A percentile compares a stretch with the other conserved stretches of the same genome.
phyloP scores from a whole-genome alignment of 768 basidiomycete genomes.

The Tylopilus sp. region DNA sequence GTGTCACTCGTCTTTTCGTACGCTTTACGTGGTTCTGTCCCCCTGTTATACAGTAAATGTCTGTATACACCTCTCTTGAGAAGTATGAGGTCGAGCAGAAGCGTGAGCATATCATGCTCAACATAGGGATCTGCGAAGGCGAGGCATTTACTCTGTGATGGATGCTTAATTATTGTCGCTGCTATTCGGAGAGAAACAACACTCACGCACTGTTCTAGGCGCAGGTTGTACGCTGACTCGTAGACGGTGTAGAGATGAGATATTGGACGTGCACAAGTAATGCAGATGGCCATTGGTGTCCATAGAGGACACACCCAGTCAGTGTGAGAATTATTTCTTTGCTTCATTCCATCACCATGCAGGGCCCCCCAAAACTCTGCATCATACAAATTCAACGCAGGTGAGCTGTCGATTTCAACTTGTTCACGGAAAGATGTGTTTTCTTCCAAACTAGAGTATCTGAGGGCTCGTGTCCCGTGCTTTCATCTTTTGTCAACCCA shows the following conservation, averaged over 20 bases:
- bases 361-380: too few relatives aligned
- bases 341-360: background rate
- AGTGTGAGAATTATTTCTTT: slow-evolving; percentile 3
- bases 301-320: background rate
- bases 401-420: background rate
- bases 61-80: slow-evolving; percentile 80
- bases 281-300: slow-evolving; percentile 71
- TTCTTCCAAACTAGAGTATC: slow-evolving; percentile 8
- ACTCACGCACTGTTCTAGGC: slow-evolving; percentile 83
- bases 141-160: slow-evolving; percentile 51
- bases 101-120: slow-evolving; percentile 71
- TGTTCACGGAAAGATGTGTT: background rate
- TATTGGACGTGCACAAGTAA: slow-evolving; percentile 62
- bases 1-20: slow-evolving; percentile 15
- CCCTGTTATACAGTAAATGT: slow-evolving; percentile 80
- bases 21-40: slow-evolving; percentile 55
- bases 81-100: slow-evolving; percentile 77
- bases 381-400: background rate
- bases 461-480: slow-evolving; percentile 8
- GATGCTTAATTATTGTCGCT: slow-evolving; percentile 5
- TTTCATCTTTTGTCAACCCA: background rate
- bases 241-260: slow-evolving; percentile 80
- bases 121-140: slow-evolving; percentile 84
- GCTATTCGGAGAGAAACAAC: background rate
- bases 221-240: slow-evolving; percentile 69